Evolutionary conservation across 139 green algal genomes (phyloP).

Genomic region (Auxenochlorella pyrenoidosa): DNA sequence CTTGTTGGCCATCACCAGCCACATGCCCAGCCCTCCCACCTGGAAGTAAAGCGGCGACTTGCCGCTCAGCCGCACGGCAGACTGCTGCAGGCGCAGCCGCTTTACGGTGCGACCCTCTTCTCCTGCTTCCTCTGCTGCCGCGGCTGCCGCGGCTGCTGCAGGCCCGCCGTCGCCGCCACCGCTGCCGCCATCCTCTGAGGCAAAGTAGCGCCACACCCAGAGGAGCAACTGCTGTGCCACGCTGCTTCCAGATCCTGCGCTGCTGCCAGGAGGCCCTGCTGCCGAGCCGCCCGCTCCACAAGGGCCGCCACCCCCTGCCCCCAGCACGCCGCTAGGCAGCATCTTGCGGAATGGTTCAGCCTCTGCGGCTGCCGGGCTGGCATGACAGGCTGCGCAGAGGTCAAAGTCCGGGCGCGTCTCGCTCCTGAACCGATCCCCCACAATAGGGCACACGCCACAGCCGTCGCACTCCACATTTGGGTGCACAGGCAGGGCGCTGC

Average conservation of each 20-base stretch:
- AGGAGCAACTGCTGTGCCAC: neutral
- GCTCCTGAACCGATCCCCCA: slow-evolving; percentile 9
- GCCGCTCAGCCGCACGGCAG: neutral
- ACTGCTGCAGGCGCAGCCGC: slow-evolving; percentile 12
- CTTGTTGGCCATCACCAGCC: too few relatives aligned
- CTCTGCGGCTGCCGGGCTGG: neutral
- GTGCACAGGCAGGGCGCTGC: slow-evolving; percentile 1
- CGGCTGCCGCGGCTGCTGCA: slow-evolving; percentile 31
- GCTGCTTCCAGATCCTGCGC: neutral
- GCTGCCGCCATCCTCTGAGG: neutral
- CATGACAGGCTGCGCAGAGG: slow-evolving; percentile 15
- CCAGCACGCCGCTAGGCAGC: neutral
- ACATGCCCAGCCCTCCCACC: neutral
- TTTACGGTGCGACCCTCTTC: neutral
- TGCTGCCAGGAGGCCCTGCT: neutral
- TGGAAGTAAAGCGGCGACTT: slow-evolving; percentile 36
- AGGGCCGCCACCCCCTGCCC: neutral
- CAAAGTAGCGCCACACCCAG: slow-evolving; percentile 38
- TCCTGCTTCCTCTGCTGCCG: neutral
- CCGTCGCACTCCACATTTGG: slow-evolving; percentile 11
- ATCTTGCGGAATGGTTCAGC: slow-evolving; percentile 12
- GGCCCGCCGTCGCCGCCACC: neutral
- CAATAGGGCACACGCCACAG: slow-evolving; percentile 22
- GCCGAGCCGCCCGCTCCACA: neutral
- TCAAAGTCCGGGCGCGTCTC: slow-evolving; percentile 14